Evolutionary conservation across 1,139 yeast species (phyloP).

Genomic region (Debaryomyces sp.): DNA sequence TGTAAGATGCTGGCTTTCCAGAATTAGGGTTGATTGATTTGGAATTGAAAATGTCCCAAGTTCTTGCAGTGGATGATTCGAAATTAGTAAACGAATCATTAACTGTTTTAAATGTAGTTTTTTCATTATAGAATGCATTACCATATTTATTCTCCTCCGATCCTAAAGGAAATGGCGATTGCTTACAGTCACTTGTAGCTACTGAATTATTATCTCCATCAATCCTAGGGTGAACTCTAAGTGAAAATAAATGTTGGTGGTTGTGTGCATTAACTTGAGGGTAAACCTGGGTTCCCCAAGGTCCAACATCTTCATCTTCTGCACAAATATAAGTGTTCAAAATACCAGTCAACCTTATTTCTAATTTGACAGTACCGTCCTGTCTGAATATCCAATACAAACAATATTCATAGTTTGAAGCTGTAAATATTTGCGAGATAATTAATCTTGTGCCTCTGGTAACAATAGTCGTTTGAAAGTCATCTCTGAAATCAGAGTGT

Average conservation of each 20-base stretch:
- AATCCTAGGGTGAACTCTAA: conserved; percentile 77
- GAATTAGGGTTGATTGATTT: conserved; percentile 65
- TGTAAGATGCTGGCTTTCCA: conserved; percentile 74
- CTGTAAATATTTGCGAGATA: conserved; percentile 79
- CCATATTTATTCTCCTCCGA: conserved; percentile 72
- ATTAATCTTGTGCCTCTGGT: conserved; percentile 76
- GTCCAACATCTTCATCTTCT: conserved; percentile 66
- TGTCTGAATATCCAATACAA: conserved; percentile 82
- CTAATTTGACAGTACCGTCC: conserved; percentile 81
- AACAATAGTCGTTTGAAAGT: conserved; percentile 70
- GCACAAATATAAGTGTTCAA: conserved; percentile 68
- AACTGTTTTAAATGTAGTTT: conserved; percentile 66
- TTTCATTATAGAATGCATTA: conserved; percentile 67
- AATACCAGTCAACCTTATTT: conserved; percentile 79
- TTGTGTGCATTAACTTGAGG: conserved; percentile 84
- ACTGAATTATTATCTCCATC: conserved; percentile 81
- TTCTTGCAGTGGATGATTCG: conserved; percentile 63
- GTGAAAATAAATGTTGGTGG: conserved; percentile 82
- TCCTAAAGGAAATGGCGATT: conserved; percentile 63
- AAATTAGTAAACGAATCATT: conserved; percentile 66
- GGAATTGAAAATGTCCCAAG: conserved; percentile 83
- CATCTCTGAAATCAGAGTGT: conserved; percentile 84
- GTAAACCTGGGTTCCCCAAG: conserved; percentile 81
- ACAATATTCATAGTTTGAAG: conserved; percentile 85
- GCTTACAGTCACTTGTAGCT: conserved; percentile 65